Evolutionary conservation across 2,329 filamentous ascomycete genomes (phyloP).

Genomic region (Trichoderma semiorbis): DNA sequence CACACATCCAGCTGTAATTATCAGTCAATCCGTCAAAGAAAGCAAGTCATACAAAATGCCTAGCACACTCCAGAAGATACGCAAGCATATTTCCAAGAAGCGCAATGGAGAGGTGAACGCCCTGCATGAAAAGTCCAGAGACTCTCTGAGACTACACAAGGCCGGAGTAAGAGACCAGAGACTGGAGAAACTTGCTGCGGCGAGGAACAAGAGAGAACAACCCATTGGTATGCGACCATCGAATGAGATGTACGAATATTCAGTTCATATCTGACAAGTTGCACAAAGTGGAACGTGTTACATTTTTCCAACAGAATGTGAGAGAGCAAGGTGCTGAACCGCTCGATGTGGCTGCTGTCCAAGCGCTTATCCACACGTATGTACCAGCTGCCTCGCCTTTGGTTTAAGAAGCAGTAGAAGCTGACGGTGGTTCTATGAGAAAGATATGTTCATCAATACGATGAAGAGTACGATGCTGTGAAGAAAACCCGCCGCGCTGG

Average conservation of each 20-base stretch:
- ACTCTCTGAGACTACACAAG: conserved; percentile 75
- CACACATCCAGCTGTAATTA: background rate
- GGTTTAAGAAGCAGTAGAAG: conserved; percentile 7
- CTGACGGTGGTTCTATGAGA: conserved; percentile 27
- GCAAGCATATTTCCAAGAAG: conserved; percentile 90
- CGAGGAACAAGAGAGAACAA: conserved; percentile 70
- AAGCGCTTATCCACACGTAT: conserved; percentile 60
- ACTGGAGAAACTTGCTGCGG: conserved; percentile 66
- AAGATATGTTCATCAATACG: conserved; percentile 64
- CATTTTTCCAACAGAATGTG: conserved; percentile 68
- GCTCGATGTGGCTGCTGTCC: conserved; percentile 54
- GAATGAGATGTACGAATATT: background rate
- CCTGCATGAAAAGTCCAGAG: conserved; percentile 83
- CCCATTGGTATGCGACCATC: conserved; percentile 58
- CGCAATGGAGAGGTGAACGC: conserved; percentile 67
- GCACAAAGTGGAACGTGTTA: conserved; percentile 28
- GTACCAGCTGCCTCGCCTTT: conserved; percentile 22
- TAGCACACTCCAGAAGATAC: conserved; percentile 73
- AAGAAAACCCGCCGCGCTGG: conserved; percentile 73
- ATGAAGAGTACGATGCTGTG: conserved; percentile 64
- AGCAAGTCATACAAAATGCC: conserved; percentile 56
- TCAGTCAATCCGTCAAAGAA: background rate
- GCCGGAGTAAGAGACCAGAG: conserved; percentile 80
- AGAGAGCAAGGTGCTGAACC: conserved; percentile 46
- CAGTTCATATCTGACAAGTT: conserved; percentile 19